These are phyloP conservation scores for Scenedesmus sp. DNA, from an alignment of 163 green algal species.

Conservation along the genomic window DNA sequence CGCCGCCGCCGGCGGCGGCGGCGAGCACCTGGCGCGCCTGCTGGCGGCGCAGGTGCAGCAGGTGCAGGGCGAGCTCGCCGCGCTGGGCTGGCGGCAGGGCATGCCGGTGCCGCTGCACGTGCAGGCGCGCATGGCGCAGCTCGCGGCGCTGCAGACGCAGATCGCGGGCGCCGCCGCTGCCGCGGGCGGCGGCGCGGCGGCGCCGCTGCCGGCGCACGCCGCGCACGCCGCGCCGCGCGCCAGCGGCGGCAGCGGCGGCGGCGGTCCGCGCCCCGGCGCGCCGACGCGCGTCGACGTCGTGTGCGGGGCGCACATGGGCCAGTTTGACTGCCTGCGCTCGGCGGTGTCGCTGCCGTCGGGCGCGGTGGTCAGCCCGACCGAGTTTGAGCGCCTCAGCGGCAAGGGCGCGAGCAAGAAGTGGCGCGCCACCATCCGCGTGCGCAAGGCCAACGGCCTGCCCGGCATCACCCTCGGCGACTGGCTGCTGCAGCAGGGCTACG, in stretches of 20 bases:
- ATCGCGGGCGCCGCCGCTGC: too few relatives aligned
- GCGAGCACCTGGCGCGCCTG: too few relatives aligned
- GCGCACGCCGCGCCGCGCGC: too few relatives aligned
- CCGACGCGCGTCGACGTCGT: slow-evolving; percentile 61
- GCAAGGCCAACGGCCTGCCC: slow-evolving; percentile 55
- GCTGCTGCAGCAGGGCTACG: slow-evolving; percentile 69
- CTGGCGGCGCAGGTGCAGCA: slow-evolving; percentile 30
- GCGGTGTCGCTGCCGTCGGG: slow-evolving; percentile 53
- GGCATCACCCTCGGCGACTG: slow-evolving; percentile 82
- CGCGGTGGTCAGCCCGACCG: slow-evolving; percentile 61
- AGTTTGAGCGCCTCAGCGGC: slow-evolving; percentile 82
- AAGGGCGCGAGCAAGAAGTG: slow-evolving; percentile 87
- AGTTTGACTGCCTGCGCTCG: slow-evolving; percentile 47
- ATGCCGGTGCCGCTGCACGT: neutral
- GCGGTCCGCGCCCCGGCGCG: slow-evolving; percentile 33
- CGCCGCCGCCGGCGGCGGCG: too few relatives aligned
- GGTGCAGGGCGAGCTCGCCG: too few relatives aligned
- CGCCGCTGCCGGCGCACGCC: too few relatives aligned
- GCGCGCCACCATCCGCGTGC: slow-evolving; percentile 79
- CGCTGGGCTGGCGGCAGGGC: neutral
- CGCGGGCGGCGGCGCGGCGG: too few relatives aligned
- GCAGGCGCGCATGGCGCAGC: neutral
- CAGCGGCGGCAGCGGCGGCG: slow-evolving; percentile 11
- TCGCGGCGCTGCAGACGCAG: too few relatives aligned
- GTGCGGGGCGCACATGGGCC: slow-evolving; percentile 55